Evolutionary conservation across 345 rosid genomes (phyloP), one percentile per base, ranked within the genome.

Genomic region (Fremontodendron californicum): DNA sequence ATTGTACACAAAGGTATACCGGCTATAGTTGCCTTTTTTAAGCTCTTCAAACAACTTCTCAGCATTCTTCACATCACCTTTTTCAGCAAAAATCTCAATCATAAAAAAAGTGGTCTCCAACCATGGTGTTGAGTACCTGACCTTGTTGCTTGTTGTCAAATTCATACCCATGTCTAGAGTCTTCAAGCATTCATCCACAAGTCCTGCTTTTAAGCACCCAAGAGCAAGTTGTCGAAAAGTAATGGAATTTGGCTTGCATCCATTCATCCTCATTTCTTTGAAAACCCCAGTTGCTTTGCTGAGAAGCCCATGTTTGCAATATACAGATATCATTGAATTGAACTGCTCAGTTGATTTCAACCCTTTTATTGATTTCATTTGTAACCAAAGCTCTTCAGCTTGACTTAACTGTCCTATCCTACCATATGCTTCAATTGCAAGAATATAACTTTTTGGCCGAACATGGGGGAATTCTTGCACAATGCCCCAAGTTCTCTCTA

Each of bases 301-400:
- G 11, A 91, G 77, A 52, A 81, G 77, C 45, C 97, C 93, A 60
- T 78, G 79, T 75, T 80, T 89, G 80, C 94, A 91, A 71, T 93
- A 94, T 23, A 88, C 90, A 1, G 91, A 93, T 78, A 93, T 78
- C 58, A 91, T 76, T 78, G 93, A 90, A 84, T 94, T 94, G 81
- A 83, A 93, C 48, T 85, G 97, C 77, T 91, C 97, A 0, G 90
- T 89, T 71, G 88, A 86, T 79, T 87, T 89, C 76, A 88, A 78
- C 71, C 82, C 87, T 82, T 84, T 87, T 8, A 42, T 48, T 9
- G 82, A 79, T 83, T 86, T 89, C 96, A 94, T 88, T 82, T 94
- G 97, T 55, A 40, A 78, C 97, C 97, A 94, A 13, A 93, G 78
- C 77, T 90, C 97, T 82, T 93, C 97, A 45, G 97, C 94, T 82